Conservation (phyloP, 208 protist species). For the Trypanosoma theileri region DNA sequence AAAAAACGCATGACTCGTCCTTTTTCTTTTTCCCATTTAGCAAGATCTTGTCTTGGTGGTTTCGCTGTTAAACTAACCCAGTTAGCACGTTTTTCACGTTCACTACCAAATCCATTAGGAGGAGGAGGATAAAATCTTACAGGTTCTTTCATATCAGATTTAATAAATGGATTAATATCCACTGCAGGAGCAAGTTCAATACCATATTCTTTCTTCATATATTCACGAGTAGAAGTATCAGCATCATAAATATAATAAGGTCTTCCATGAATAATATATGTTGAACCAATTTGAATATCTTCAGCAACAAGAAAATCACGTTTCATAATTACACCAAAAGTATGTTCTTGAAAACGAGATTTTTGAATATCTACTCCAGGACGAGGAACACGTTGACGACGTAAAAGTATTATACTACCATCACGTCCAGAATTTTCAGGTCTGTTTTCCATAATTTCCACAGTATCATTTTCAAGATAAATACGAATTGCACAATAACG, state of each 20-base stretch:
- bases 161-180: conserved; percentile 67
- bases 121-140: conserved; percentile 85
- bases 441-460: conserved; percentile 75
- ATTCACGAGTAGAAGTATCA: conserved; percentile 67
- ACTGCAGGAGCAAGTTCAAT: conserved; percentile 49
- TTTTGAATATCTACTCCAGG: conserved; percentile 41
- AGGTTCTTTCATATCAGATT: conserved; percentile 36
- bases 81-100: conserved; percentile 78
- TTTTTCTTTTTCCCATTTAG: conserved; percentile 60
- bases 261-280: conserved; percentile 81
- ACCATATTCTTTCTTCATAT: conserved; percentile 57
- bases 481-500: conserved; percentile 74
- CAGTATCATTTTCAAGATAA: conserved; percentile 73
- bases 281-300: conserved; percentile 82
- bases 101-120: conserved; percentile 87
- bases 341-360: conserved; percentile 79
- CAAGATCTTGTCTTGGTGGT: conserved; percentile 61
- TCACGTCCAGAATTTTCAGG: conserved; percentile 73
- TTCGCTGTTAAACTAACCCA: conserved; percentile 81
- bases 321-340: conserved; percentile 87
- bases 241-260: conserved; percentile 87
- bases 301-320: conserved; percentile 75
- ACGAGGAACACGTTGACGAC: conserved; percentile 74
- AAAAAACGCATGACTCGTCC: conserved; percentile 88
- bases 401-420: conserved; percentile 66